Evolutionary conservation across 768 basidiomycete genomes (phyloP), one percentile per base, ranked within the genome.

Genomic region (Pisolithus sp.): DNA sequence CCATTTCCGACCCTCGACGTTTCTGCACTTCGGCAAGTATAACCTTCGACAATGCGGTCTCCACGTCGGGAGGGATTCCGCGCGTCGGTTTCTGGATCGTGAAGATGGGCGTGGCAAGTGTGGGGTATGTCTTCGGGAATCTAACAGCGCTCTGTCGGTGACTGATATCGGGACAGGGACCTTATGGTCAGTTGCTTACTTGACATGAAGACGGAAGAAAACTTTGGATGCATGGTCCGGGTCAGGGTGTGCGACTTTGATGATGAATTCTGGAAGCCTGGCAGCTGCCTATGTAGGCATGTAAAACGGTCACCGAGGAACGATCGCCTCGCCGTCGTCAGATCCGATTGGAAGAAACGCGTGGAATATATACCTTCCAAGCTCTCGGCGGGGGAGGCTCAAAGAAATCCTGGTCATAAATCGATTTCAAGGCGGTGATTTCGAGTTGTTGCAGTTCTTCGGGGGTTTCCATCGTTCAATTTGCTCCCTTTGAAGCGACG

Each of bases 81-180:
- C 73, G 69, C 48, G 77, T 59, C 20, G 85, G 85, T 59, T 79
- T 84, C 64, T 85, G 78, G 38, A 89, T 76, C 7, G 77, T 73
- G 57, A 92, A 86, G 1, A 74, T 78, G 7, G 89, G 84, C 39
- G 74, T 78, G 24, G 86, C 82, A 49, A 85, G 77, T 4, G 71
- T 70, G n/a, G 89, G 89, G 61, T 92, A 92, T 48, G 87, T 89
- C 67, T 83, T 88, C 3, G 89, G 87, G 53, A 91, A 81, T 65
- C 87, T 90, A 34, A 1, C 41, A 53, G 7, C 1, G 36, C 23
- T 15, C 10, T 15, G 49, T 55, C 20, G 28, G 24, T 47, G 31
- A 21, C 20, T 47, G 31, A 21, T 12, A 34, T 30, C 15, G 7
- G 17, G 7, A 26, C 7, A 44, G 36, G 21, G 31, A 7, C 30